Base-by-base conservation (phyloP, 2,329 filamentous ascomycete species). In the Exophiala dermatitidis region DNA sequence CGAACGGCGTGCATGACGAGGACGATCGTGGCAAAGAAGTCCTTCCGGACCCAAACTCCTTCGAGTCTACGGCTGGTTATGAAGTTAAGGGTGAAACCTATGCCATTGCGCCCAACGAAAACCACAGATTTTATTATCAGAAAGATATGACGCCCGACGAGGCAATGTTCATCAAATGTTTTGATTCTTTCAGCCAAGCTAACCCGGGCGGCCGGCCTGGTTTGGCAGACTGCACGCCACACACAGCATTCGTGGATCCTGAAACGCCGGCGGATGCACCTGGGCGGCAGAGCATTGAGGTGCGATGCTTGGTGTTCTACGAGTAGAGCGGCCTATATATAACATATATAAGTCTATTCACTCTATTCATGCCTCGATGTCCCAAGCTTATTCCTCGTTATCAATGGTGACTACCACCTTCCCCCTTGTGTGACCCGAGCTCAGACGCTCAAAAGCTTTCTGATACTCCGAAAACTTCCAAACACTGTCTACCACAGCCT, bases 81-180 rank as follows among this genome's bases (percentile, higher is more conserved):
- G 78, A 82, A 63, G 75, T 78, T 7, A 75, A 72, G 57, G 81
- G 84, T 19, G 83, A 86, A 70, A 85, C 82, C 1, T 77, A 82
- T 63, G 74, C 72, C 0, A 78, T 86, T 0, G 71, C 74, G 43
- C 74, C 81, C 2, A 84, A 71, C 59, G 75, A 79, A 5, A 67
- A 66, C 10, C 83, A 86, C 65, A 72, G 73, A 60, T 84, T 84
- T 62, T 85, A 78, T 62, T 86, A 85, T 60, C 71, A 79, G 64
- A 84, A 83, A 68, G 82, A 85, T 62, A 85, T 86, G 83, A 80
- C 74, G 19, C 75, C 75, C 0, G 72, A 76, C 2, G 76, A 80
- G 63, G 75, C 75, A 0, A 71, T 79, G 69, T 65, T 79, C 52
- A 68, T 80, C 57, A 80, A 80, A 72, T 80, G 77, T 62, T 79